A percentile compares a stretch with the other conserved stretches of the same genome.
Conservation (phyloP, 148 eudicot genomes). For the Rhododendron molle region DNA sequence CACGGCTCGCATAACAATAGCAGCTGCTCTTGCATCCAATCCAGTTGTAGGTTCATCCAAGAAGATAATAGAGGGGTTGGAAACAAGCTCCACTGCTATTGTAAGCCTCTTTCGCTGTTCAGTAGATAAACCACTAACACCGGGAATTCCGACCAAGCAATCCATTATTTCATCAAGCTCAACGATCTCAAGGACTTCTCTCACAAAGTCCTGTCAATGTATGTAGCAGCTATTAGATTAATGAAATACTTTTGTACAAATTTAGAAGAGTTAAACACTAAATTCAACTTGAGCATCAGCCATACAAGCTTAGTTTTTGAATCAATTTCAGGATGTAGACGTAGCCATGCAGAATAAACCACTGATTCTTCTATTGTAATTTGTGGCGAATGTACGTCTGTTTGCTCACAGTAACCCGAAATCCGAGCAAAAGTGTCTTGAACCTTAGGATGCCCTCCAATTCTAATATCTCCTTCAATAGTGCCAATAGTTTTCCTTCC, state of each 20-base stretch:
- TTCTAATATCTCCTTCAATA: slow-evolving; percentile 64
- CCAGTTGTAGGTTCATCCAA: slow-evolving; percentile 95
- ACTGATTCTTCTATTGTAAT: slow-evolving; percentile 87
- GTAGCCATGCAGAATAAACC: slow-evolving; percentile 85
- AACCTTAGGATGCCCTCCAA: slow-evolving; percentile 74
- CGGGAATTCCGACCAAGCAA: slow-evolving; percentile 68
- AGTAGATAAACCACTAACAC: slow-evolving; percentile 69
- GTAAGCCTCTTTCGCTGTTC: slow-evolving; percentile 86
- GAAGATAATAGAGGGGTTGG: slow-evolving; percentile 83
- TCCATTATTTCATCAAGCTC: slow-evolving; percentile 67
- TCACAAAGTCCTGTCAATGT: slow-evolving; percentile 53
- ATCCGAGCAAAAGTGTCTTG: slow-evolving; percentile 81
- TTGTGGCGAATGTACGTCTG: slow-evolving; percentile 85
- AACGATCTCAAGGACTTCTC: slow-evolving; percentile 66
- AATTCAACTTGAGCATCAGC: neutral
- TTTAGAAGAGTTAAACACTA: neutral
- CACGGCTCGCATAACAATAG: slow-evolving; percentile 86
- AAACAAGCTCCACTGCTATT: slow-evolving; percentile 84
- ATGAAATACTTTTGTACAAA: neutral
- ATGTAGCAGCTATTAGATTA: neutral
- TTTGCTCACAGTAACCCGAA: slow-evolving; percentile 89
- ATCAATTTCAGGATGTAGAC: slow-evolving; percentile 65
- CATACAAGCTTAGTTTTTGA: slow-evolving; percentile 60
- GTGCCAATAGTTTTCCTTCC: slow-evolving; percentile 85
- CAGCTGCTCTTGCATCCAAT: slow-evolving; percentile 88